Base-by-base conservation (phyloP, 2,329 filamentous ascomycete genomes). In the Juglanconis sp. region DNA sequence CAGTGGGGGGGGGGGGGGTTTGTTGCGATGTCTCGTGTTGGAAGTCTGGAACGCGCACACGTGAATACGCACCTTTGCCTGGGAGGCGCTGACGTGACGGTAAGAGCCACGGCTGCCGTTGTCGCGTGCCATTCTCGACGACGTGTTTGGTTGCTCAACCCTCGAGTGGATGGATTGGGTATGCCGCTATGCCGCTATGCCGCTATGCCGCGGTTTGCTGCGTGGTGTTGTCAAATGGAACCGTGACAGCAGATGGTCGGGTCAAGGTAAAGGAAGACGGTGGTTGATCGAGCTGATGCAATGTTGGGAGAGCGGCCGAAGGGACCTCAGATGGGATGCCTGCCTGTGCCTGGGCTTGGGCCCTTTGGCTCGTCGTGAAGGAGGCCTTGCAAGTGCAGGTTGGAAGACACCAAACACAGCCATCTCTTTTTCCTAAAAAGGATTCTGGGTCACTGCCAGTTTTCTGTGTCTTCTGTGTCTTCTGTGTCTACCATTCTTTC, bases 111-210 rank as follows among this genome's bases (percentile, higher is more conserved):
- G 40, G 13, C 15, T 47, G 49, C 56, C 56, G 32, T 58, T 58
- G 56, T 58, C 56, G 49, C 56, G 56, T 31, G 56, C 56, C 56
- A 58, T 58, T n/a, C 8, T 46, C 1, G 42, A 46, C 2, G 42
- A 46, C 5, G 42, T 17, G 5, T 46, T 17, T 46, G 24, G 24
- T 24, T 24, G 42, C 42, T 17, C 13, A n/a, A 46, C 3, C 4
- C 3, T 17, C 42, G n/a, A n/a, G 10, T 11, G 11, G 7, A 11
- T 11, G 38, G 10, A 13, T 13, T 42, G 11, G 38, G n/a, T 7
- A 10, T 42, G 38, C 11, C 38, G n/a, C 38, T 13, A 24, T 42
- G 38, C 11, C 38, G n/a, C 38, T 13, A 24, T 42, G 11, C 10
- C 6, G 38, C 38, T 13, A 42, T 13, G 38, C 6, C n/a, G 11